Evolutionary conservation across 2,329 filamentous ascomycete species (phyloP).

Genomic region (Talaromyces sp.): DNA sequence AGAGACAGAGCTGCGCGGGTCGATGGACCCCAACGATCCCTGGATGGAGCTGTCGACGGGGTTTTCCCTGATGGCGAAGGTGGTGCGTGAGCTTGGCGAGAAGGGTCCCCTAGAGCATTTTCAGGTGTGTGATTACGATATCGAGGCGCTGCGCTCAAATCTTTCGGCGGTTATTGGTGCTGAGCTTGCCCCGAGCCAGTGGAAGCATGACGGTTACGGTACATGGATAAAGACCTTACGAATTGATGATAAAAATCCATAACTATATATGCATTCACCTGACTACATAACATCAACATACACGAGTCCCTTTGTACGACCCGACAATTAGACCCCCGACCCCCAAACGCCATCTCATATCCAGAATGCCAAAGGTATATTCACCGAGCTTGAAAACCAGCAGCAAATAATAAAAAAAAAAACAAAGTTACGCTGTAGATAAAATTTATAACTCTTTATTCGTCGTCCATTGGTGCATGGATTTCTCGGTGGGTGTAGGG

Average conservation of each 20-base stretch:
- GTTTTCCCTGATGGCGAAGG: slow-evolving; percentile 44
- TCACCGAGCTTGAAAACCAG: slow-evolving; percentile 2
- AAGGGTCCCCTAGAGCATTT: slow-evolving; percentile 21
- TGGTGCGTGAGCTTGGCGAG: slow-evolving; percentile 23
- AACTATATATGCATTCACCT: neutral
- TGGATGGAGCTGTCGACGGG: slow-evolving; percentile 54
- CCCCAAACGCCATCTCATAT: slow-evolving; percentile 11
- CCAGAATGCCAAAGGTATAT: slow-evolving; percentile 14
- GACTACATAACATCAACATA: neutral
- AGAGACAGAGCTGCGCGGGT: slow-evolving; percentile 35
- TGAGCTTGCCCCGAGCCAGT: slow-evolving; percentile 20
- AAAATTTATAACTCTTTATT: neutral
- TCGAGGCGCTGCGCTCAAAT: slow-evolving; percentile 25
- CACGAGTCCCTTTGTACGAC: neutral
- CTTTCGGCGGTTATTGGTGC: slow-evolving; percentile 21
- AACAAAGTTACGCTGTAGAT: neutral
- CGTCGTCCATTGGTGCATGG: slow-evolving; percentile 11
- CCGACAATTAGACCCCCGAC: neutral
- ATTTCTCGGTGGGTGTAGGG: slow-evolving; percentile 21
- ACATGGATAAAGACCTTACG: slow-evolving; percentile 20
- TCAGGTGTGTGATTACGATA: slow-evolving; percentile 26
- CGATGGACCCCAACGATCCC: slow-evolving; percentile 38
- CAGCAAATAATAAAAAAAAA: slow-evolving; percentile 4
- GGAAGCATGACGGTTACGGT: slow-evolving; percentile 28
- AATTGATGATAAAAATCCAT: neutral